Evolutionary conservation across 2,329 filamentous ascomycete genomes (phyloP), one percentile per base, ranked within the genome.

Genomic region (Stagonosporopsis vannaccii): DNA sequence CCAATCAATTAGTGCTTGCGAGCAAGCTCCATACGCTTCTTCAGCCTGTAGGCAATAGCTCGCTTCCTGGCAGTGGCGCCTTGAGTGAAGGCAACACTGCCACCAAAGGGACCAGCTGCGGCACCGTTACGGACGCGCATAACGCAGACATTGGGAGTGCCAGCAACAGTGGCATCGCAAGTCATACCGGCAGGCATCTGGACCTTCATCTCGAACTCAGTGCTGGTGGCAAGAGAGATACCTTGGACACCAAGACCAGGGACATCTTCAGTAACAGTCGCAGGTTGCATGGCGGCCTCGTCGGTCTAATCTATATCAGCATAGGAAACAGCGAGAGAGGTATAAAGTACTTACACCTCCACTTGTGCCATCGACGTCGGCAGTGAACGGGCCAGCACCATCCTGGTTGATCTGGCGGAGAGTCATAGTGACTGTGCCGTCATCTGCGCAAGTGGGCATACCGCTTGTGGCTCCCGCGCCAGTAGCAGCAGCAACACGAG

Each of bases 401-500:
- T 90, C 87, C 72, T 89, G 87, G 81, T 90, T 90, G 77, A 90
- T 71, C 65, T 90, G 84, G 68, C 86, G 85, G 76, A 85, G 88
- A 46, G 82, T 86, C 82, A 90, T 82, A 40, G 80, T 81, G 66
- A 90, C 78, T 35, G 80, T 81, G 58, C 87, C 87, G 56, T 86
- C 81, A 52, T 87, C 84, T 26, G 80, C 77, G 59, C 80, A 81
- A 2, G 87, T 90, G 9, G 87, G 87, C 32, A 90, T 70, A 47
- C 87, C 86, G 9, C 66, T 69, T 0, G 71, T 60, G 20, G 84
- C 77, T 43, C 87, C 87, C 23, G 76, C 70, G 51, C 87, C 87
- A 6, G 81, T 78, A 22, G 81, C 79, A 22, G 81, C 78, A 20
- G 82, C 80, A 51, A 89, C 84, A 50, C 78, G 79, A 17, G 78